These are phyloP conservation scores for Solanum hybrid DNA, from an alignment of 305 asterid species.

Conservation along the genomic window DNA sequence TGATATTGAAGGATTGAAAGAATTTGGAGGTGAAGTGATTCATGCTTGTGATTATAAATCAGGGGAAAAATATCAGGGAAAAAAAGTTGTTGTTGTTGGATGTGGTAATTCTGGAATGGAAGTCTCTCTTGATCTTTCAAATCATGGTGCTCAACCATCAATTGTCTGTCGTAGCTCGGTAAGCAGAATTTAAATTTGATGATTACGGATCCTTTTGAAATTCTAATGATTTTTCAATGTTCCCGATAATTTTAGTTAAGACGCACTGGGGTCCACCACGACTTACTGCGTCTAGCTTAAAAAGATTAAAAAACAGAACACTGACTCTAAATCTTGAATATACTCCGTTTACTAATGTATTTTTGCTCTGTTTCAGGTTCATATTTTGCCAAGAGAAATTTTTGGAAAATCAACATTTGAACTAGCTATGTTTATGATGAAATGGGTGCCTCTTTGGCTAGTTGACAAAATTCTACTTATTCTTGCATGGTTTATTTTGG, in stretches of 20 bases:
- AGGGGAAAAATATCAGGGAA: constrained; percentile 38
- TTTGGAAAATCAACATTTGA: constrained; percentile 62
- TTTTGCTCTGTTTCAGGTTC: constrained; percentile 37
- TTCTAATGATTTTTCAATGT: not conserved
- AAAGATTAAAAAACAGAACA: not conserved
- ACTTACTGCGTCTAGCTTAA: not conserved
- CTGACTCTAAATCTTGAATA: not conserved
- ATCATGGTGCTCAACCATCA: constrained; percentile 46
- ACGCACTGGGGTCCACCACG: not conserved
- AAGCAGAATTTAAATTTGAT: not conserved
- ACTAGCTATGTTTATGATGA: constrained; percentile 40
- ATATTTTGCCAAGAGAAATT: constrained; percentile 53
- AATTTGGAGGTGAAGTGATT: constrained; percentile 46
- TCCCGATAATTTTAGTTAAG: not conserved
- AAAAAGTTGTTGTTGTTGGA: constrained; percentile 51
- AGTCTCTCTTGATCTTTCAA: constrained; percentile 53
- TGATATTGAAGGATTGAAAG: constrained; percentile 42
- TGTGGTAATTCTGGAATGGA: constrained; percentile 74
- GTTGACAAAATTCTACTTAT: constrained; percentile 49
- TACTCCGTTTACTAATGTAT: not conserved
- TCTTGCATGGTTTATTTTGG: constrained; percentile 44
- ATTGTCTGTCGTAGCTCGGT: constrained; percentile 58
- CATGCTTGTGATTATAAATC: constrained; percentile 57
- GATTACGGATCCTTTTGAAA: not conserved
- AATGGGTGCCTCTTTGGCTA: constrained; percentile 62